phyloP scores from a whole-genome alignment of 2,329 filamentous ascomycete species.

The Plenodomus biglobosus region DNA sequence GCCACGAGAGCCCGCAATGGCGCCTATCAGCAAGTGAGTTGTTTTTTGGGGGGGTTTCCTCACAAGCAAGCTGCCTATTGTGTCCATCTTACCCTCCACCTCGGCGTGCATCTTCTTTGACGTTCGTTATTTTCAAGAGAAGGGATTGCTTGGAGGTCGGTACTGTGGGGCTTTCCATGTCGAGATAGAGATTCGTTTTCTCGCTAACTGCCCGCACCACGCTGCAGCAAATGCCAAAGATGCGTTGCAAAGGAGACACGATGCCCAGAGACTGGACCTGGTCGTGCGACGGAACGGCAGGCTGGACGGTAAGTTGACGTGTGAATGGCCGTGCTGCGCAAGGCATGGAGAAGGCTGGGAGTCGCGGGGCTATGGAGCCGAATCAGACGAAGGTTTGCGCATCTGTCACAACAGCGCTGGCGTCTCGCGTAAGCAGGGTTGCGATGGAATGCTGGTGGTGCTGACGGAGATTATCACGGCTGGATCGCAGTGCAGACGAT shows the following conservation, averaged over 20 bases:
- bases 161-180: no score
- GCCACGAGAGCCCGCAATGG: conserved; percentile 13
- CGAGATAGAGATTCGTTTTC: neutral
- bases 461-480: conserved; percentile 20
- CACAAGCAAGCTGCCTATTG: neutral
- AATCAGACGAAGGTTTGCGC: conserved; percentile 1
- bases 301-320: conserved; percentile 22
- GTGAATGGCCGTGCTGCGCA: conserved; percentile 15
- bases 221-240: neutral
- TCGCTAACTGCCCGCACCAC: neutral
- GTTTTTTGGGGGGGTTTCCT: neutral
- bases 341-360: conserved; percentile 11
- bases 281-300: conserved; percentile 30
- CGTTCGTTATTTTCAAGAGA: no score
- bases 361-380: conserved; percentile 5
- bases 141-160: neutral
- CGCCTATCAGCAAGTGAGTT: neutral
- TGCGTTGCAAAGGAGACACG: conserved; percentile 8
- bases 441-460: conserved; percentile 13
- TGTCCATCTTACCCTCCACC: conserved; percentile 2
- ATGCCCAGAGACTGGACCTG: conserved; percentile 8
- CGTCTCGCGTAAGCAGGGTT: conserved; percentile 26
- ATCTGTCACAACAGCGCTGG: conserved; percentile 2
- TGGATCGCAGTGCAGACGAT: conserved; percentile 4
- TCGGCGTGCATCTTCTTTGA: neutral